Evolutionary conservation across 2,329 filamentous ascomycete species (phyloP).

Genomic region (Pyricularia grisea): DNA sequence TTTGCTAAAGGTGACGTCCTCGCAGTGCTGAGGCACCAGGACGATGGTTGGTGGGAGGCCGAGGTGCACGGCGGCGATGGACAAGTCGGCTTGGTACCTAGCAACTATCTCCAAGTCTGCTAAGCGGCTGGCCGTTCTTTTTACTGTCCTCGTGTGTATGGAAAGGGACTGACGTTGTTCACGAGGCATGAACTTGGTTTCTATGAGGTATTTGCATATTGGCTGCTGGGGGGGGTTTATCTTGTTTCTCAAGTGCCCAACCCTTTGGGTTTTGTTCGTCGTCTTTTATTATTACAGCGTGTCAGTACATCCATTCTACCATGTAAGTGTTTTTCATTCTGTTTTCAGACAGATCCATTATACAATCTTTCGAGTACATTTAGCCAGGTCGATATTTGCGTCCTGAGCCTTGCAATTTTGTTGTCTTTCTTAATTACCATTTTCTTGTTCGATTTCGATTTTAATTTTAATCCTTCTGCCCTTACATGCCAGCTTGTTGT

Average conservation of each 20-base stretch:
- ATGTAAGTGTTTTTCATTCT: background rate
- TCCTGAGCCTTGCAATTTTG: background rate
- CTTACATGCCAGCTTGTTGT: background rate
- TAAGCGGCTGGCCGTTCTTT: slow-evolving; percentile 15
- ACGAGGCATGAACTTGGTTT: background rate
- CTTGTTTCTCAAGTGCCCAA: background rate
- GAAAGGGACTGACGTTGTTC: background rate
- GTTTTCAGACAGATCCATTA: background rate
- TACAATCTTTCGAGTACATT: background rate
- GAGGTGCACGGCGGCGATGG: slow-evolving; percentile 67
- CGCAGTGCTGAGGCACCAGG: slow-evolving; percentile 80
- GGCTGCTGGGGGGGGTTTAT: background rate
- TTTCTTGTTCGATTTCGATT: background rate
- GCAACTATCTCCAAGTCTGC: slow-evolving; percentile 55
- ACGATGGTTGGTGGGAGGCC: slow-evolving; percentile 99
- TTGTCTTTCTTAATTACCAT: background rate
- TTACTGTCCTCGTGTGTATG: background rate
- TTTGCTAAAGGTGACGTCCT: slow-evolving; percentile 90
- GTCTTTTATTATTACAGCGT: background rate
- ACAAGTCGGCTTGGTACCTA: slow-evolving; percentile 53
- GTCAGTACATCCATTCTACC: background rate
- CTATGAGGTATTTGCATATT: background rate
- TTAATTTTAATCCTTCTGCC: background rate
- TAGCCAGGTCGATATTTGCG: background rate
- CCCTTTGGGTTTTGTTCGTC: background rate